Percentiles rank a stretch among this genome's conserved stretches.
Evolutionary conservation across 2,329 filamentous ascomycete genomes (phyloP).

Genomic region (Cladosporium sp.): DNA sequence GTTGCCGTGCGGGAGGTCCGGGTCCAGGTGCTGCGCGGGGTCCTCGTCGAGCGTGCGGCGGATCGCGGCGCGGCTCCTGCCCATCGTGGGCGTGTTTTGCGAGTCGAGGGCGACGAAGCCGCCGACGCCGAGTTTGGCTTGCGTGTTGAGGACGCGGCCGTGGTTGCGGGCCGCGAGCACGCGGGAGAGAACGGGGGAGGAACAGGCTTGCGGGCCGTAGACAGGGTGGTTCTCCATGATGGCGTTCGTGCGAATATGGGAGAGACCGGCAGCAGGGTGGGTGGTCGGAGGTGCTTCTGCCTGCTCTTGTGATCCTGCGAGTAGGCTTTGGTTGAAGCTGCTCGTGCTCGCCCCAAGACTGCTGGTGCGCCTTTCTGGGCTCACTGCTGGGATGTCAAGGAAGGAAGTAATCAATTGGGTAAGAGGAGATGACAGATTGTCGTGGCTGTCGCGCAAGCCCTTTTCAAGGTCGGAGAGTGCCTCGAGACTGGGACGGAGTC

Average conservation of each 20-base stretch:
- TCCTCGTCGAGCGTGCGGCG: conserved; percentile 19
- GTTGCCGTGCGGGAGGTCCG: conserved; percentile 43
- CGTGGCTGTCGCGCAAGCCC: conserved; percentile 41
- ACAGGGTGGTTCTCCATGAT: conserved; percentile 54
- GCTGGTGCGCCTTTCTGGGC: conserved; percentile 32
- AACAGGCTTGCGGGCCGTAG: conserved; percentile 51
- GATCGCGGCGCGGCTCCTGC: conserved; percentile 28
- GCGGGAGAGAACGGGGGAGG: conserved; percentile 51
- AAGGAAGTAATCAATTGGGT: conserved; percentile 49
- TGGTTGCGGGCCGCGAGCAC: conserved; percentile 45
- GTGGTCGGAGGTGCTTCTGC: conserved; percentile 49
- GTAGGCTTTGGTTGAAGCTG: conserved; percentile 1
- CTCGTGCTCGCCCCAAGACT: not conserved
- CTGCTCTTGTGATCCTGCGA: conserved; percentile 18
- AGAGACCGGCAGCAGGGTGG: conserved; percentile 59
- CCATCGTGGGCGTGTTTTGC: conserved; percentile 30
- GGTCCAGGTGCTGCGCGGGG: conserved; percentile 33
- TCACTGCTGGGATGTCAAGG: conserved; percentile 48
- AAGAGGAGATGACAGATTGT: conserved; percentile 45
- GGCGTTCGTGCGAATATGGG: conserved; percentile 52
- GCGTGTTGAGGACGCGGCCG: conserved; percentile 27
- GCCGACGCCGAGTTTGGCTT: conserved; percentile 38
- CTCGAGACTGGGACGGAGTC: conserved; percentile 7
- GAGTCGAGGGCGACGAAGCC: conserved; percentile 39
- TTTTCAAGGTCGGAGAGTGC: conserved; percentile 27